Evolutionary conservation across 2,329 filamentous ascomycete genomes (phyloP).

Genomic region (Sporothrix euskadiensis): DNA sequence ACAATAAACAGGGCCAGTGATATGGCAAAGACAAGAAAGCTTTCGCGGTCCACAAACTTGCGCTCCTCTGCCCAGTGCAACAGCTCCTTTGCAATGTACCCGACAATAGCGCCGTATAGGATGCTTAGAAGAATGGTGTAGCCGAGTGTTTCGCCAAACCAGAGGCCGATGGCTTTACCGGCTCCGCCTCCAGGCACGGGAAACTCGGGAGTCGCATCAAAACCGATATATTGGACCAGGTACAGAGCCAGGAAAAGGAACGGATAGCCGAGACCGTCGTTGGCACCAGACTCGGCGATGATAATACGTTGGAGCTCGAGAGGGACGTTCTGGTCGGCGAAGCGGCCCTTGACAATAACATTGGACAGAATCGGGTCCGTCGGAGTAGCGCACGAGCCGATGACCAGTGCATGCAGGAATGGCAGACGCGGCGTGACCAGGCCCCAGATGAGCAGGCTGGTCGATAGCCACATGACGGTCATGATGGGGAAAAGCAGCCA

Average conservation of each 20-base stretch:
- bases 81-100: constrained; percentile 78
- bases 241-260: constrained; percentile 86
- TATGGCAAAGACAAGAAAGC: constrained; percentile 83
- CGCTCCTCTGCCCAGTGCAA: constrained; percentile 81
- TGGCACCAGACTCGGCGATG: constrained; percentile 80
- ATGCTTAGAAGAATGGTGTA: constrained; percentile 81
- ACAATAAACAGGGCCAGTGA: constrained; percentile 82
- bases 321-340: constrained; percentile 87
- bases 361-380: constrained; percentile 88
- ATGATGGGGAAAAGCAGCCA: constrained; percentile 81
- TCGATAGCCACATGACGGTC: constrained; percentile 81
- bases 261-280: constrained; percentile 86
- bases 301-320: constrained; percentile 78
- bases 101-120: constrained; percentile 72
- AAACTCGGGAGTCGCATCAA: constrained; percentile 54
- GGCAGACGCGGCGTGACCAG: constrained; percentile 65
- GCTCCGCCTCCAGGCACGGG: constrained; percentile 56
- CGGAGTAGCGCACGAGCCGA: constrained; percentile 86
- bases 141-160: constrained; percentile 83
- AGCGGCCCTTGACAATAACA: constrained; percentile 75
- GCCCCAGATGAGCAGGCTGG: constrained; percentile 75
- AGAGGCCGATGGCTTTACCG: constrained; percentile 69
- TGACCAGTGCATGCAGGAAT: constrained; percentile 75
- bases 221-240: constrained; percentile 72
- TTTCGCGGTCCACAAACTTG: constrained; percentile 82